Conservation (phyloP, 2,329 filamentous ascomycete species). For the Phaeophleospora eucalypticola region DNA sequence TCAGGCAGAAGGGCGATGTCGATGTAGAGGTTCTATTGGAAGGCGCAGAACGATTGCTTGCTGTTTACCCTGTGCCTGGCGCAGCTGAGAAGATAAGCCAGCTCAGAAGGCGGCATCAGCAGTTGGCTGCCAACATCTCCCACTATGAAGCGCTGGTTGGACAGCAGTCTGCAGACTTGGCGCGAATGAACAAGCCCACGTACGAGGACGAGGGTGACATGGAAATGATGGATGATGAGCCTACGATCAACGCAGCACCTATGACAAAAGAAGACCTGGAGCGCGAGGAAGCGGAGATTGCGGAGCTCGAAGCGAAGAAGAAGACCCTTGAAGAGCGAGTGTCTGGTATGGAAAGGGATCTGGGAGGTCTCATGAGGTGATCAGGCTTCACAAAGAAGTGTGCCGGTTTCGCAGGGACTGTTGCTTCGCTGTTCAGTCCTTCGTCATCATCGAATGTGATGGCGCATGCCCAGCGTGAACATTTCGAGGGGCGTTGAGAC, state of each 20-base stretch:
- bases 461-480: neutral
- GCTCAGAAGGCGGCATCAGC: conserved; percentile 66
- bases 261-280: conserved; percentile 66
- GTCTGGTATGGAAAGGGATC: conserved; percentile 63
- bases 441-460: neutral
- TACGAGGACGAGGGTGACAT: conserved; percentile 21
- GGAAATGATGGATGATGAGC: conserved; percentile 47
- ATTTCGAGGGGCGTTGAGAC: no score
- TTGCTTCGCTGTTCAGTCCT: neutral
- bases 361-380: conserved; percentile 58
- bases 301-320: conserved; percentile 61
- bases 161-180: conserved; percentile 69
- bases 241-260: conserved; percentile 34
- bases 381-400: neutral
- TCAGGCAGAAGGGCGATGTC: conserved; percentile 59
- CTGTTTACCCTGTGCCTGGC: conserved; percentile 79
- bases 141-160: conserved; percentile 78
- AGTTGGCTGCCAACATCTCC: conserved; percentile 68
- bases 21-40: conserved; percentile 80
- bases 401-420: no score
- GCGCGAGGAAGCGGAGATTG: conserved; percentile 65
- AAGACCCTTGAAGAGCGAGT: conserved; percentile 59
- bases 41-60: conserved; percentile 85
- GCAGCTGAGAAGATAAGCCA: conserved; percentile 70
- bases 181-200: conserved; percentile 61